Conservation (phyloP, 331 rosid species). For the Telfairia occidentalis region DNA sequence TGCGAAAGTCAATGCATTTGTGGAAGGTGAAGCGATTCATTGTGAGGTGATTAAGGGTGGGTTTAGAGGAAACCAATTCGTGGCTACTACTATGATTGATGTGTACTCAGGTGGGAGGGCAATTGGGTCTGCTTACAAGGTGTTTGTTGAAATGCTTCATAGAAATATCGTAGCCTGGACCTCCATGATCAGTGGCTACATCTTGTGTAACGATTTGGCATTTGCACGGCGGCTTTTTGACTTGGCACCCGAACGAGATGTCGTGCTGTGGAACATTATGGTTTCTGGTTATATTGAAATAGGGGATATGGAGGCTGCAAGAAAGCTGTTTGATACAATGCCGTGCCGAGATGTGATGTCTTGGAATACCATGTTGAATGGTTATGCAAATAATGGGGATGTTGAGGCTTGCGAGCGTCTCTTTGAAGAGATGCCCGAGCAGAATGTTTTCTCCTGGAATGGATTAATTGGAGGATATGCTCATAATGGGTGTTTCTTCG, state of each 20-base stretch:
- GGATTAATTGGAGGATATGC: constrained; percentile 33
- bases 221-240: constrained; percentile 33
- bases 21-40: constrained; percentile 40
- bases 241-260: constrained; percentile 48
- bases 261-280: constrained; percentile 58
- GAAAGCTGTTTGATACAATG: constrained; percentile 49
- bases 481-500: constrained; percentile 17
- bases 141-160: constrained; percentile 35
- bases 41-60: constrained; percentile 32
- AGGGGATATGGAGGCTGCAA: constrained; percentile 45
- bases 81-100: constrained; percentile 33
- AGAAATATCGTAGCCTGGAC: constrained; percentile 44
- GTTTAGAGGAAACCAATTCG: constrained; percentile 24
- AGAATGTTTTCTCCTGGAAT: constrained; percentile 47
- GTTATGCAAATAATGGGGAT: constrained; percentile 40
- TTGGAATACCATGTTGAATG: constrained; percentile 64
- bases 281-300: constrained; percentile 47
- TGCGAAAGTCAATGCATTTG: constrained; percentile 19
- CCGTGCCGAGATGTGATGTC: constrained; percentile 46
- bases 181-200: constrained; percentile 36
- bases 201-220: constrained; percentile 24
- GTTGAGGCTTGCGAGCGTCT: constrained; percentile 25
- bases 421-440: constrained; percentile 34
- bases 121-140: constrained; percentile 30
- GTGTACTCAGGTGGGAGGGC: constrained; percentile 27